Base-by-base conservation (phyloP, 2,329 filamentous ascomycete genomes). In the Aspergillus chevalieri region DNA sequence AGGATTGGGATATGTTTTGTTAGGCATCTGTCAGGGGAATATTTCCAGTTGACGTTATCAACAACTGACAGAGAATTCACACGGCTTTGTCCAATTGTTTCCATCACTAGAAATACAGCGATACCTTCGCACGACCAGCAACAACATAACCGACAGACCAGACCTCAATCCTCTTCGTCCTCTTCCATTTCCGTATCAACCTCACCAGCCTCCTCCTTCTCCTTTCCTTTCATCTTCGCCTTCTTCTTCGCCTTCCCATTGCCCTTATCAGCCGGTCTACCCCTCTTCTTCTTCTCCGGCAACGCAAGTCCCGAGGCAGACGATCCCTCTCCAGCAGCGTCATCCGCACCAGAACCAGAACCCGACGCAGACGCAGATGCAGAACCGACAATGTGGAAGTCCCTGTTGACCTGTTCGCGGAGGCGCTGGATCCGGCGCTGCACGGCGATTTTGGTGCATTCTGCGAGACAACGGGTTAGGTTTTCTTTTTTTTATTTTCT, bases 391-490 rank as follows among this genome's bases (percentile, higher is more conserved):
- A 30, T 17, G 8, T 38, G 10, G n/a, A 38, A 38, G n/a, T 15
- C 15, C 4, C 45, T 52, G 22, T 47, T 51, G 28, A 50, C 51
- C 33, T 53, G 55, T 1, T 55, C 55, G 22, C 53, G 54, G 0
- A 65, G 39, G 4, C 54, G 56, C n/a, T 49, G 46, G 9, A 65
- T 50, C 10, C 61, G 52, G 42, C 59, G 60, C 44, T 60, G 54
- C 5, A 63, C 38, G 0, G 62, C 60, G 8, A 50, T 55, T 15
- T 49, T 24, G 9, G 57, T 64, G 41, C 60, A 62, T 0, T 52
- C 63, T 65, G 22, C n/a, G 15, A 10, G 3, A 17, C 10, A 10
- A 6, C 19, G 10, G 15, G 44, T 43, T 19, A 24, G 28, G 9
- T 44, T 42, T 5, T 14, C 15, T 43, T 36, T 15, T 5, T 21